Percentiles rank a stretch among this genome's conserved stretches.
phyloP scores from a whole-genome alignment of 768 basidiomycete genomes.

The Zangia roseola region DNA sequence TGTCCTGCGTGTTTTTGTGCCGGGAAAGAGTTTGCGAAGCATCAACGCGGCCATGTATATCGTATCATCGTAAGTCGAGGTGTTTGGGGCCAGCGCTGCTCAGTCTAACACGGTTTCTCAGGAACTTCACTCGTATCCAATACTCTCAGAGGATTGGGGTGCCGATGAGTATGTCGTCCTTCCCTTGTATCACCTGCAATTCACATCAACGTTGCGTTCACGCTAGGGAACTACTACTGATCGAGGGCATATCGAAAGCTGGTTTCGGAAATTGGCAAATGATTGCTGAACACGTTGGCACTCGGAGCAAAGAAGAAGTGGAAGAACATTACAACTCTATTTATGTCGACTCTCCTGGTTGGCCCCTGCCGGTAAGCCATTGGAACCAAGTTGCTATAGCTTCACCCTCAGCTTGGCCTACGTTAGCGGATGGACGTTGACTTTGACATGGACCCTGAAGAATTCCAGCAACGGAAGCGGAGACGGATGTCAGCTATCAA shows the following conservation, averaged over 20 bases:
- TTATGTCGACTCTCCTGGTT: conserved; percentile 75
- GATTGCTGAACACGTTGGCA: conserved; percentile 92
- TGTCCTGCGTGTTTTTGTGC: conserved; percentile 91
- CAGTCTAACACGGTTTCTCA: conserved; percentile 30
- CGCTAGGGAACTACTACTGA: conserved; percentile 77
- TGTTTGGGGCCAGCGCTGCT: background rate
- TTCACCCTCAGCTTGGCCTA: background rate
- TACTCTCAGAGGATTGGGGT: conserved; percentile 94
- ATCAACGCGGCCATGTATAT: conserved; percentile 86
- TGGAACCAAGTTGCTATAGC: conserved; percentile 1
- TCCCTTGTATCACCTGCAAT: background rate
- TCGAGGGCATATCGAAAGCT: conserved; percentile 84
- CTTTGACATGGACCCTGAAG: conserved; percentile 74
- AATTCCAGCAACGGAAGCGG: conserved; percentile 89
- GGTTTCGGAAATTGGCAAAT: conserved; percentile 98
- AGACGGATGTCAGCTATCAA: conserved; percentile 83
- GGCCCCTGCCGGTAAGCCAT: conserved; percentile 75
- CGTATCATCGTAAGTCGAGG: conserved; percentile 72
- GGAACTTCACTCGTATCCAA: conserved; percentile 97
- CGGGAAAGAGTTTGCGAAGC: conserved; percentile 85
- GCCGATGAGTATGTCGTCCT: conserved; percentile 80
- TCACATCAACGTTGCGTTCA: conserved; percentile 4
- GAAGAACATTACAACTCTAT: conserved; percentile 83
- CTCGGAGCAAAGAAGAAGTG: conserved; percentile 90
- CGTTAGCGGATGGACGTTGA: conserved; percentile 44